Percentiles rank a stretch among this genome's conserved stretches.
phyloP scores from a whole-genome alignment of 2,329 filamentous ascomycete genomes.

The Colletotrichum somersetense region DNA sequence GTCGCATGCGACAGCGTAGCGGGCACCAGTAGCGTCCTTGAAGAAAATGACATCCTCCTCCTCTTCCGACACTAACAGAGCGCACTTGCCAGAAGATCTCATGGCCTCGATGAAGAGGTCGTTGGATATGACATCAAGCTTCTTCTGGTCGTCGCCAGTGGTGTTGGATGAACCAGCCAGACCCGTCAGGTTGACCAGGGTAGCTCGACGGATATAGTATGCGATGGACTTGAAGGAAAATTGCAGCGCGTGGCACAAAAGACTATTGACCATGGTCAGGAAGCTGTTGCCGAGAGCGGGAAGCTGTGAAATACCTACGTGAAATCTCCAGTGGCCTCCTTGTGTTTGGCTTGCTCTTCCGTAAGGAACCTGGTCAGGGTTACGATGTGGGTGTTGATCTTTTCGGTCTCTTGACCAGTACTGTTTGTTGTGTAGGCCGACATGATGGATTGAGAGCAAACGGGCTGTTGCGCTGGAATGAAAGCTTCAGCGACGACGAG shows the following conservation, averaged over 20 bases:
- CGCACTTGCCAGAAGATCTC: slow-evolving; percentile 90
- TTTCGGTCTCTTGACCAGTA: slow-evolving; percentile 72
- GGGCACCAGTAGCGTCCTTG: slow-evolving; percentile 78
- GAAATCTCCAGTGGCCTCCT: slow-evolving; percentile 97
- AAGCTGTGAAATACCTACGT: slow-evolving; percentile 72
- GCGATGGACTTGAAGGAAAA: slow-evolving; percentile 99
- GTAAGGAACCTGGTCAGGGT: slow-evolving; percentile 96
- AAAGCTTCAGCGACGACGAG: not conserved
- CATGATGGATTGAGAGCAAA: slow-evolving; percentile 29
- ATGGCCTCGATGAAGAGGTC: slow-evolving; percentile 97
- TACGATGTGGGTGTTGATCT: slow-evolving; percentile 95
- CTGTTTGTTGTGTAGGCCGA: slow-evolving; percentile 49
- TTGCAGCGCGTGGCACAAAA: slow-evolving; percentile 96
- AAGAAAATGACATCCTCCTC: slow-evolving; percentile 95
- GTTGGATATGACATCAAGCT: slow-evolving; percentile 98
- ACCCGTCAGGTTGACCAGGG: slow-evolving; percentile 94
- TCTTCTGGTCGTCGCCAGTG: slow-evolving; percentile 99
- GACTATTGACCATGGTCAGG: slow-evolving; percentile 61
- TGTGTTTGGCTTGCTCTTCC: slow-evolving; percentile 93
- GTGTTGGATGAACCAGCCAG: slow-evolving; percentile 94
- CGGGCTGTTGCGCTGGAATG: not conserved
- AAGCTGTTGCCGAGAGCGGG: not conserved
- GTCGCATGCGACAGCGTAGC: slow-evolving; percentile 96
- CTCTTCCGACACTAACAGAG: slow-evolving; percentile 96
- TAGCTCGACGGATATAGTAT: slow-evolving; percentile 97